Base-by-base conservation (phyloP, 2,329 filamentous ascomycete genomes). In the Colletotrichum zoysiae region DNA sequence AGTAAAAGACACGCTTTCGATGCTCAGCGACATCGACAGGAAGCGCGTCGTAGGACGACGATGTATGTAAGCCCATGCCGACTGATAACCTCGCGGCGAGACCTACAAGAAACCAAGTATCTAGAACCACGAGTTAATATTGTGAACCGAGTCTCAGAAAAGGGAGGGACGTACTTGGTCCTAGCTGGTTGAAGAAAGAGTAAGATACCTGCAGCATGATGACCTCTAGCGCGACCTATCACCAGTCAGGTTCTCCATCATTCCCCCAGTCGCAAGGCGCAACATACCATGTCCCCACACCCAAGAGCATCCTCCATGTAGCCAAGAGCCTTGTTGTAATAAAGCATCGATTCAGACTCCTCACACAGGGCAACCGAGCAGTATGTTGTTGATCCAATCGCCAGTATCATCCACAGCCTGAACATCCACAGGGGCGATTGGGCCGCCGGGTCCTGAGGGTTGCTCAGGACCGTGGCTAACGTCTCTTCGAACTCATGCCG, bases 381-480 rank as follows among this genome's bases (percentile, higher is more conserved):
- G 70, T 82, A 80, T 0, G 84, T 80, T 0, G 84, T 85, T 0
- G 84, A 84, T 1, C 84, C 84, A 38, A 86, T 86, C 6, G 84
- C 84, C 3, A 86, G 76, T 2, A 86, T 80, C 82, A 86, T 86
- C 84, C 84, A 86, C n/a, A 86, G 79, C 26, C 81, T 78, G 68
- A 84, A 85, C 8, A 81, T 72, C 63, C 76, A 78, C 1, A 82
- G 74, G 1, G 82, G 78, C 0, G 80, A 79, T 48, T 81, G 78
- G 2, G 75, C 74, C 7, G 77, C 57, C 2, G 77, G 75, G 35
- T 77, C 44, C 30, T 38, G 58, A 11, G 58, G 58, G n/a, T 61
- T 12, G 20, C 30, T 18, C 42, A 55, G 30, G 30, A 82, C 76
- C 23, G 68, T 74, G 56, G 76, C 74, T 2, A 85, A 75, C 1